Evolutionary conservation across 2,329 filamentous ascomycete genomes (phyloP).

Genomic region (Colletotrichum australisinense): DNA sequence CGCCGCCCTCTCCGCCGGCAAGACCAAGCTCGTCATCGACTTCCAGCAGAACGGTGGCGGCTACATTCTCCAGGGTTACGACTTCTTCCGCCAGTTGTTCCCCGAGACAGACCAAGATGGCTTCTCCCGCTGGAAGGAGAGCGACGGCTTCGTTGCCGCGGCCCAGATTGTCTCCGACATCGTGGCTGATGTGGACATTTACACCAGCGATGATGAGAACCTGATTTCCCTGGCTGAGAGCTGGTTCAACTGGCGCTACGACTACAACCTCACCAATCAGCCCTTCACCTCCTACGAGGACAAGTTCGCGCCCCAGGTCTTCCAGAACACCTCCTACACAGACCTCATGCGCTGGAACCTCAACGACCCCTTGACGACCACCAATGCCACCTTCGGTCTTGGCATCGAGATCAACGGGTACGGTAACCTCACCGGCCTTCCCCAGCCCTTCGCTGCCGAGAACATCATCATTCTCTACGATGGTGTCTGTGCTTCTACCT

Average conservation of each 20-base stretch:
- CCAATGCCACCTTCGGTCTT: slow-evolving; percentile 53
- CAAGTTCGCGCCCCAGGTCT: slow-evolving; percentile 54
- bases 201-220: slow-evolving; percentile 50
- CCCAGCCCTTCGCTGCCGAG: slow-evolving; percentile 66
- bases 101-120: slow-evolving; percentile 50
- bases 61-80: slow-evolving; percentile 66
- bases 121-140: slow-evolving; percentile 53
- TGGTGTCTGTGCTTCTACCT: slow-evolving; percentile 69
- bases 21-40: slow-evolving; percentile 71
- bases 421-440: slow-evolving; percentile 56
- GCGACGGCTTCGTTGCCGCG: slow-evolving; percentile 55
- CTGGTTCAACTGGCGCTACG: slow-evolving; percentile 62
- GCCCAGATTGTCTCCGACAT: slow-evolving; percentile 57
- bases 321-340: slow-evolving; percentile 66
- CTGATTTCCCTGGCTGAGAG: slow-evolving; percentile 57
- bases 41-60: slow-evolving; percentile 69
- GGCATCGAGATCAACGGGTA: slow-evolving; percentile 63
- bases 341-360: slow-evolving; percentile 63
- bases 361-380: slow-evolving; percentile 52
- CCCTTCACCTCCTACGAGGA: slow-evolving; percentile 62
- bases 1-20: slow-evolving; percentile 55
- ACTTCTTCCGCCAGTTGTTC: slow-evolving; percentile 68
- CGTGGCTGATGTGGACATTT: slow-evolving; percentile 56
- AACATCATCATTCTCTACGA: slow-evolving; percentile 71
- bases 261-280: slow-evolving; percentile 58